Conservation (phyloP, 305 asterid genomes). For the Fraxinus ornus region DNA sequence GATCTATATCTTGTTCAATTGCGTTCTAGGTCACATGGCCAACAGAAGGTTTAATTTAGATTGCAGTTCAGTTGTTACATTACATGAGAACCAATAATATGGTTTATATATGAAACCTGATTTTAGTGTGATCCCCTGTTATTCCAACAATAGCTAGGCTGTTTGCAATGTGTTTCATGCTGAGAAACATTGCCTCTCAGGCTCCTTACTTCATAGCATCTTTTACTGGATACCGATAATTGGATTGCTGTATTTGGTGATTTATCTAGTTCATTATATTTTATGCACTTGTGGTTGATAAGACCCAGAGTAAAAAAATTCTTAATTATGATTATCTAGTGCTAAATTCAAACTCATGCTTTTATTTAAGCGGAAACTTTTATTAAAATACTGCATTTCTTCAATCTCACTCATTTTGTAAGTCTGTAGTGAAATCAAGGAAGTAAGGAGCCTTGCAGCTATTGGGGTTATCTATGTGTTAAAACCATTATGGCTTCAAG, state of each 20-base stretch:
- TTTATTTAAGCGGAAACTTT: conserved; percentile 21
- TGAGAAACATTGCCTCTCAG: conserved; percentile 5
- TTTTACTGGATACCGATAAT: conserved; percentile 8
- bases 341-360: conserved; percentile 1
- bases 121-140: background rate
- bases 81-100: conserved; percentile 12
- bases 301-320: background rate
- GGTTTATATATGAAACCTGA: conserved; percentile 7
- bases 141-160: background rate
- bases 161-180: conserved; percentile 4
- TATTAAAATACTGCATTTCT: conserved; percentile 5
- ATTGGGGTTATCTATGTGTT: conserved; percentile 76
- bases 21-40: background rate
- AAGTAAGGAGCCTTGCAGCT: conserved; percentile 72
- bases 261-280: conserved; percentile 9
- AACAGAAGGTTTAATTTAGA: background rate
- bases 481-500: conserved; percentile 84
- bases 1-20: background rate
- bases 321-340: conserved; percentile 1
- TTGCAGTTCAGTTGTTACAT: conserved; percentile 15
- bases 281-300: conserved; percentile 13
- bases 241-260: conserved; percentile 17
- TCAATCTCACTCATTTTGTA: conserved; percentile 22
- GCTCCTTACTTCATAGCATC: background rate
- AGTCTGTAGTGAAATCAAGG: conserved; percentile 82